Percentiles rank a stretch among this genome's conserved stretches.
phyloP scores from a whole-genome alignment of 106 monocot species.

The Hemerocallis citrina region DNA sequence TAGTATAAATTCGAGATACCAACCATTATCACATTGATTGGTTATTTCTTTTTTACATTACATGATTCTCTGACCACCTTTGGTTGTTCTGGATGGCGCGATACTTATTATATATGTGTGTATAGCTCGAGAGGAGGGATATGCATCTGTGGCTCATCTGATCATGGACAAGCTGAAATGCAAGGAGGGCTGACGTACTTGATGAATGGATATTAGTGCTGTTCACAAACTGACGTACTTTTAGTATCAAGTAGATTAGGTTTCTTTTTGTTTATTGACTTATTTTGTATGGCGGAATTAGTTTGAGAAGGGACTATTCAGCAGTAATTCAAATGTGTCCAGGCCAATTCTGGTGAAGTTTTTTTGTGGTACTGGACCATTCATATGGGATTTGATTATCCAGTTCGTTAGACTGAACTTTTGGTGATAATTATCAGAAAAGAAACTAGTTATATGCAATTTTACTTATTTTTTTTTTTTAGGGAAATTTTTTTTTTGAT shows the following conservation, averaged over 20 bases:
- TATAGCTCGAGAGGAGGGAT: conserved; percentile 44
- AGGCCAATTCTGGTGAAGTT: background rate
- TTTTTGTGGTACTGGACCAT: no score
- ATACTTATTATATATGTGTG: background rate
- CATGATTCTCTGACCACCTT: background rate
- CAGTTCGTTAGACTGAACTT: no score
- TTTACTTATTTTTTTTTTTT: no score
- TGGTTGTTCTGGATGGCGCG: background rate
- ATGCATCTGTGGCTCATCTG: conserved; percentile 51
- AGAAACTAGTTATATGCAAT: no score
- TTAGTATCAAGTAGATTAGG: background rate
- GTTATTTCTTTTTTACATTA: background rate
- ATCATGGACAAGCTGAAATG: conserved; percentile 51
- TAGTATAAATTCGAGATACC: background rate
- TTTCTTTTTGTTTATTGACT: background rate
- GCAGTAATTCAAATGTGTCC: background rate
- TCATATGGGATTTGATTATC: no score
- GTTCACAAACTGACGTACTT: no score
- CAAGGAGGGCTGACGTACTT: background rate
- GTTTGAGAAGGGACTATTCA: background rate
- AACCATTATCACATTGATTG: no score
- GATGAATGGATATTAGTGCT: background rate
- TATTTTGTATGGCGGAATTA: background rate
- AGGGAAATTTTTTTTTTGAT: no score
- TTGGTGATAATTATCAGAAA: no score